These are phyloP conservation scores for Gautieria morchelliformis DNA, from an alignment of 768 basidiomycete species.

Conservation along the genomic window DNA sequence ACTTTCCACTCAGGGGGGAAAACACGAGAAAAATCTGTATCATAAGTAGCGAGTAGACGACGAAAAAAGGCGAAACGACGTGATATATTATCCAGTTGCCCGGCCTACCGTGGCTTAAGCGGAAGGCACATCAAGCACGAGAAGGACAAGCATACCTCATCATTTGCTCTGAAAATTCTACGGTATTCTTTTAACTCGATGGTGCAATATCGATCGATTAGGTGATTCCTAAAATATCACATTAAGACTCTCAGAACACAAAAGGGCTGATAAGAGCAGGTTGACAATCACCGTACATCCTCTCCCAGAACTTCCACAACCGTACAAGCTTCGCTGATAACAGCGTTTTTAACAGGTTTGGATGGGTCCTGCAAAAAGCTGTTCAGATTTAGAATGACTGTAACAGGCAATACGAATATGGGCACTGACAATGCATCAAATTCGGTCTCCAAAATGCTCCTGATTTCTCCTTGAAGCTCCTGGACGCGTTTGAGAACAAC, in stretches of 20 bases:
- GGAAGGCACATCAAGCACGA: not conserved
- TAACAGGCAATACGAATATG: not conserved
- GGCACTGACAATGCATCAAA: constrained; percentile 80
- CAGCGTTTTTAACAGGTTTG: constrained; percentile 51
- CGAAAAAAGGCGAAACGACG: constrained; percentile 94
- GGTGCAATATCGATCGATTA: constrained; percentile 83
- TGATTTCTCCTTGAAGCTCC: constrained; percentile 74
- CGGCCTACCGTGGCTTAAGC: constrained; percentile 34
- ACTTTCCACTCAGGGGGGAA: constrained; percentile 87
- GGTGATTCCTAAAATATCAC: constrained; percentile 31
- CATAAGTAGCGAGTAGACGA: constrained; percentile 73
- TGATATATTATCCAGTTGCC: constrained; percentile 89
- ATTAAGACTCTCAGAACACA: not conserved
- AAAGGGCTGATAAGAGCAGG: constrained; percentile 1
- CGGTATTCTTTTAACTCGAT: constrained; percentile 93
- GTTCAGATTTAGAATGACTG: not conserved
- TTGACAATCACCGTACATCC: constrained; percentile 51
- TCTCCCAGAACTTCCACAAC: constrained; percentile 82
- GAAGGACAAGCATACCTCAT: constrained; percentile 46
- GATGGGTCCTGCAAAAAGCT: constrained; percentile 77
- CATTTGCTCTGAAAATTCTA: constrained; percentile 85
- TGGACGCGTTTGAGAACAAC: constrained; percentile 73
- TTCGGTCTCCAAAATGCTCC: constrained; percentile 73
- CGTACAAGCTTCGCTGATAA: constrained; percentile 75
- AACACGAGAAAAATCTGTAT: constrained; percentile 73